Base-by-base conservation (phyloP, 1,139 yeast species). In the Pichia sp. region DNA sequence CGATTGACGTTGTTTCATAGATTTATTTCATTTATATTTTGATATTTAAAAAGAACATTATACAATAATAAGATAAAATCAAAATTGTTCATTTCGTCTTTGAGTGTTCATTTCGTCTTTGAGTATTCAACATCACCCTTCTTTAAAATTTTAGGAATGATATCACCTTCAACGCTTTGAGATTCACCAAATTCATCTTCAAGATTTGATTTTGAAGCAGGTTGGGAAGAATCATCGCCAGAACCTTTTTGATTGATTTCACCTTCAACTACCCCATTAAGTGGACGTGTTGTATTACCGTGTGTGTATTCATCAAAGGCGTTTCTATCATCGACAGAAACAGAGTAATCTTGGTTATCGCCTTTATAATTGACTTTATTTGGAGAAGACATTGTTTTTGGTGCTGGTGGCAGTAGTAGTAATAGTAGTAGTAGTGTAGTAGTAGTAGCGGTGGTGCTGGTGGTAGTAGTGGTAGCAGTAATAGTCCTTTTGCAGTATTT, bases 181-280 rank as follows among this genome's bases (percentile, higher is more conserved):
- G 52, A 55, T 12, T 74, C 70, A 38, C 88, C 89, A 57, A 86
- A 86, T 58, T 85, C 90, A 54, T 74, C 76, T 45, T 72, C 74
- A 52, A 86, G 66, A 54, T 81, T 84, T 22, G 70, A 68, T 50
- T 78, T 74, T n/a, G 90, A 80, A 2, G 92, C 95, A 59, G 79
- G 82, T 51, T 82, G 87, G 34, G 80, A 86, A 3, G 78, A 68
- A 30, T 95, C 95, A 40, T 67, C 67, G 43, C 85, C 85, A 43
- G 71, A 72, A 54, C 76, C 74, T 51, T 77, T 74, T 30, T 76
- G 71, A 63, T 74, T 86, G n/a, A 86, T 74, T 60, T 82, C 77
- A 69, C 76, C 71, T 0, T 82, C 81, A 2, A 85, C 82, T 24
- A 83, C 75, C 39, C 81, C 82, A 15, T 81, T 71, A 54, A 86